Evolutionary conservation across 2,329 filamentous ascomycete species (phyloP).

Genomic region (Huntiella bhutanensis): DNA sequence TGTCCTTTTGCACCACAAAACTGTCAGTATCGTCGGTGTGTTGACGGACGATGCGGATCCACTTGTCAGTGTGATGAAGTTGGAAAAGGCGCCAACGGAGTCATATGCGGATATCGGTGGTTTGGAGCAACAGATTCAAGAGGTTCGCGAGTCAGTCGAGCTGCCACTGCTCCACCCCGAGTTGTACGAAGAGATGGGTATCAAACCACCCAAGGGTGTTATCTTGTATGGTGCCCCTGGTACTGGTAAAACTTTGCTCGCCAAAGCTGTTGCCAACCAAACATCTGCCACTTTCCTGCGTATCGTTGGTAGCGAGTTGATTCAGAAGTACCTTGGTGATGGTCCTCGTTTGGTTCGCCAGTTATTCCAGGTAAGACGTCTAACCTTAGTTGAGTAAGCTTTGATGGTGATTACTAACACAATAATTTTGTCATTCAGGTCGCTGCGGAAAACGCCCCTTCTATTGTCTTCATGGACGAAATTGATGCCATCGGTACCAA

Average conservation of each 20-base stretch:
- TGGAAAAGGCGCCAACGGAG: slow-evolving; percentile 95
- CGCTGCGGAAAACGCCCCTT: slow-evolving; percentile 85
- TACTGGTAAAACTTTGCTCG: slow-evolving; percentile 88
- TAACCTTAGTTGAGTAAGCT: slow-evolving; percentile 10
- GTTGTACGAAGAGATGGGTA: slow-evolving; percentile 98
- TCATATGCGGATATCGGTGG: slow-evolving; percentile 98
- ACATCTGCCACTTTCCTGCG: slow-evolving; percentile 97
- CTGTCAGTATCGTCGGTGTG: slow-evolving; percentile 91
- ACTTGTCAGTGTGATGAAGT: slow-evolving; percentile 94
- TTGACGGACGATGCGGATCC: slow-evolving; percentile 92
- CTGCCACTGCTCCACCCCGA: slow-evolving; percentile 87
- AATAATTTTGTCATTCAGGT: slow-evolving; percentile 31
- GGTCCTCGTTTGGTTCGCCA: slow-evolving; percentile 88
- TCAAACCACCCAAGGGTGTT: slow-evolving; percentile 98
- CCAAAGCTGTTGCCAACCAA: slow-evolving; percentile 95
- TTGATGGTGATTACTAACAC: neutral
- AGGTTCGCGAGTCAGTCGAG: slow-evolving; percentile 93
- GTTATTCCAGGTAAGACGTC: slow-evolving; percentile 54
- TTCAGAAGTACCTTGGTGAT: slow-evolving; percentile 96
- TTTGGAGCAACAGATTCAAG: slow-evolving; percentile 85
- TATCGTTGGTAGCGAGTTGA: slow-evolving; percentile 91
- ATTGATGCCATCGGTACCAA: slow-evolving; percentile 98
- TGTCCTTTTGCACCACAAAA: slow-evolving; percentile 92
- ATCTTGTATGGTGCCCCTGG: slow-evolving; percentile 95
- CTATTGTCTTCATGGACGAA: slow-evolving; percentile 98